Conservation (phyloP, 2,329 filamentous ascomycete species). For the Sporothrix dimorphospora region DNA sequence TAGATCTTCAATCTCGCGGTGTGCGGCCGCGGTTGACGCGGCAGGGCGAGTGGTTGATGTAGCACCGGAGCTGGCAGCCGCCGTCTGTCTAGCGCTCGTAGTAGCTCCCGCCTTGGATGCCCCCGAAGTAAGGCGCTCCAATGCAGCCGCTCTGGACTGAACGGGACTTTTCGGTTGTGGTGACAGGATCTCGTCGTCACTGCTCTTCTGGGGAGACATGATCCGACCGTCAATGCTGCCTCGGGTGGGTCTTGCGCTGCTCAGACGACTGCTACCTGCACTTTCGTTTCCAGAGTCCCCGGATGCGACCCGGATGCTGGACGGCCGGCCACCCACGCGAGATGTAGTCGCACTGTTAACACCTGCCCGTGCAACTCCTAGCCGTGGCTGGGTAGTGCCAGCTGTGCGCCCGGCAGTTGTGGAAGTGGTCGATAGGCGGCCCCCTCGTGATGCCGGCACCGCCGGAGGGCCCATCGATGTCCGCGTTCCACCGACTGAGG, state of each 20-base stretch:
- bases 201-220: conserved; percentile 51
- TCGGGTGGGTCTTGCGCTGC: conserved; percentile 45
- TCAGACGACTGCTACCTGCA: conserved; percentile 29
- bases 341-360: conserved; percentile 38
- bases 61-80: conserved; percentile 34
- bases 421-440: conserved; percentile 51
- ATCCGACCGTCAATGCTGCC: conserved; percentile 36
- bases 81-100: conserved; percentile 1
- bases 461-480: conserved; percentile 71
- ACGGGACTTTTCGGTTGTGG: conserved; percentile 57
- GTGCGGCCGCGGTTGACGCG: conserved; percentile 47
- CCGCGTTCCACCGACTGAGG: conserved; percentile 57
- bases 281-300: conserved; percentile 50
- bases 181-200: conserved; percentile 54
- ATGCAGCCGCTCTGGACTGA: conserved; percentile 52
- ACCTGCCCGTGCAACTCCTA: not conserved
- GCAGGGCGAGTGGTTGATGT: conserved; percentile 38
- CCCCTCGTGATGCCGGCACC: conserved; percentile 48
- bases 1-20: conserved; percentile 79
- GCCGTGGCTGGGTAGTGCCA: conserved; percentile 31
- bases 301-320: conserved; percentile 50
- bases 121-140: conserved; percentile 55
- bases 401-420: conserved; percentile 40
- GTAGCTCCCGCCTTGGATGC: conserved; percentile 32
- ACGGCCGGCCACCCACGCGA: conserved; percentile 44